Conservation (phyloP, 2,329 filamentous ascomycete genomes). For the Pseudopithomyces maydicus region DNA sequence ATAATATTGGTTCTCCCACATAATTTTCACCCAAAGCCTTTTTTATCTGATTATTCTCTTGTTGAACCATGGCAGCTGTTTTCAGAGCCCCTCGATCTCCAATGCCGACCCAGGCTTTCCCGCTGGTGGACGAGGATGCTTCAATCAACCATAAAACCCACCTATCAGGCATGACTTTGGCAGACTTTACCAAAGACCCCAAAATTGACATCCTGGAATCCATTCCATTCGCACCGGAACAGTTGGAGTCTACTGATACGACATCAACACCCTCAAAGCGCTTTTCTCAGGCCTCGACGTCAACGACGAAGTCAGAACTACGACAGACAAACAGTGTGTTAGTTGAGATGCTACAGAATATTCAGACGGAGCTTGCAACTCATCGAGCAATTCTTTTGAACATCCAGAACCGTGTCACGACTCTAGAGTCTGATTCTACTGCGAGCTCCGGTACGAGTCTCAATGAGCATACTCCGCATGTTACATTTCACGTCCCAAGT, state of each 20-base stretch:
- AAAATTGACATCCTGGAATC: slow-evolving; percentile 21
- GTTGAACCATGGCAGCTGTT: slow-evolving; percentile 21
- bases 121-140: slow-evolving; percentile 10
- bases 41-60: neutral
- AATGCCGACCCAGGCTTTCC: slow-evolving; percentile 12
- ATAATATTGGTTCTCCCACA: neutral
- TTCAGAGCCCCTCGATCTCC: slow-evolving; percentile 14
- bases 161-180: slow-evolving; percentile 30
- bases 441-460: slow-evolving; percentile 12
- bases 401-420: slow-evolving; percentile 33
- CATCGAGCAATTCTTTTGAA: slow-evolving; percentile 34
- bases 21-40: slow-evolving; percentile 3
- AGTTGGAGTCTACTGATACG: neutral
- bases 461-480: slow-evolving; percentile 10
- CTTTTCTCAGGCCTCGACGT: slow-evolving; percentile 22
- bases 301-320: slow-evolving; percentile 32
- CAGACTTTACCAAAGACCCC: slow-evolving; percentile 19
- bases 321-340: slow-evolving; percentile 31
- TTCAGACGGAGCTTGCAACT: slow-evolving; percentile 31
- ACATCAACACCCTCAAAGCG: slow-evolving; percentile 22
- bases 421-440: slow-evolving; percentile 29
- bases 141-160: slow-evolving; percentile 19
- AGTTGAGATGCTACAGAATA: slow-evolving; percentile 34
- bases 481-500: slow-evolving; percentile 18
- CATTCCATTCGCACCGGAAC: slow-evolving; percentile 10